These are phyloP conservation scores for Talaromyces funiculosus DNA, from an alignment of 2,329 filamentous ascomycete species.

Conservation along the genomic window DNA sequence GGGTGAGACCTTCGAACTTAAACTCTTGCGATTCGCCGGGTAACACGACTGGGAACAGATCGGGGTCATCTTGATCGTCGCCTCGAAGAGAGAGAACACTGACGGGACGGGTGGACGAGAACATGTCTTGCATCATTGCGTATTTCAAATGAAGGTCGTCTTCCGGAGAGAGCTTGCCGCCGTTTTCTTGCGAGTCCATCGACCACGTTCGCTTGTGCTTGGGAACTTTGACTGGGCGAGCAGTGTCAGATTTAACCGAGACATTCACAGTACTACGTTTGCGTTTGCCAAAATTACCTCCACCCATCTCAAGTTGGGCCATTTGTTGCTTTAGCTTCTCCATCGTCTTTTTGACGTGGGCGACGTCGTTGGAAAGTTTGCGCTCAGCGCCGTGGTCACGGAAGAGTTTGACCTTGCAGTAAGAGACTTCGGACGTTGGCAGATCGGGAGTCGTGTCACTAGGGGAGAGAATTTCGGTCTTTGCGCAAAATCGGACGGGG, in stretches of 20 bases:
- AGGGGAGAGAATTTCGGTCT: conserved; percentile 57
- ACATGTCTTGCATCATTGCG: conserved; percentile 42
- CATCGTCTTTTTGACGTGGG: conserved; percentile 92
- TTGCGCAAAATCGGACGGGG: conserved; percentile 84
- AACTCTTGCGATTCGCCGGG: conserved; percentile 27
- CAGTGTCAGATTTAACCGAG: conserved; percentile 43
- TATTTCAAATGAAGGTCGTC: conserved; percentile 44
- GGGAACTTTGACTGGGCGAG: conserved; percentile 69
- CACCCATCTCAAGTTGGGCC: conserved; percentile 61
- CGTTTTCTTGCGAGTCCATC: conserved; percentile 63
- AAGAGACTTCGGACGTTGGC: conserved; percentile 65
- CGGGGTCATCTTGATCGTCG: conserved; percentile 42
- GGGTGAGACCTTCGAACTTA: conserved; percentile 26
- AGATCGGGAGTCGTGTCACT: conserved; percentile 5
- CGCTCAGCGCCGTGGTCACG: conserved; percentile 91
- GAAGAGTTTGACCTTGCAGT: conserved; percentile 96
- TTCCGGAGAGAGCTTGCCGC: conserved; percentile 35
- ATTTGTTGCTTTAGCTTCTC: conserved; percentile 96
- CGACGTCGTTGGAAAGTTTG: conserved; percentile 89
- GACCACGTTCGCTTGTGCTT: conserved; percentile 97
- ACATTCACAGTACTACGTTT: conserved; percentile 54
- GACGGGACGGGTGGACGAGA: conserved; percentile 39
- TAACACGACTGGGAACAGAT: conserved; percentile 38
- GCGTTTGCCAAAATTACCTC: conserved; percentile 55
- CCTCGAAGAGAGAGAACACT: conserved; percentile 41